These are phyloP conservation scores for Friedmanniomyces simplex DNA, from an alignment of 495 filamentous ascomycete genomes.

Conservation along the genomic window DNA sequence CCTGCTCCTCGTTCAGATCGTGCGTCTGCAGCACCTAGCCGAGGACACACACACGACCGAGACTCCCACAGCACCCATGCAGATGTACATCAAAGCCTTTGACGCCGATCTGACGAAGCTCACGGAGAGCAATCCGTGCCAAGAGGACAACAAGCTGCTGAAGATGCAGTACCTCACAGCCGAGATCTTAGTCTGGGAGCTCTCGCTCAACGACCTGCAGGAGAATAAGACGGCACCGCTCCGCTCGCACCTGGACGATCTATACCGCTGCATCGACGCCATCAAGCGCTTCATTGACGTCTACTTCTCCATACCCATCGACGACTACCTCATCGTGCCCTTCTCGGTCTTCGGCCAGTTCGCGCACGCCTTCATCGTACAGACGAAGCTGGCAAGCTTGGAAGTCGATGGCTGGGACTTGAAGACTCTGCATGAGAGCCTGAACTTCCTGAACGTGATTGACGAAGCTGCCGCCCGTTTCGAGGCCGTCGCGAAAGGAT, in stretches of 20 bases:
- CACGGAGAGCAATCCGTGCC: not conserved
- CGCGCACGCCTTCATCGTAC: conserved; percentile 17
- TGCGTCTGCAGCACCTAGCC: conserved; percentile 36
- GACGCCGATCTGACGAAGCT: conserved; percentile 31
- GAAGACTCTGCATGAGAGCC: not conserved
- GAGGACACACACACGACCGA: conserved; percentile 21
- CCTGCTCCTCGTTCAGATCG: conserved; percentile 39
- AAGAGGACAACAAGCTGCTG: conserved; percentile 6
- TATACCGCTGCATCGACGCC: conserved; percentile 11
- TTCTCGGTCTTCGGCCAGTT: conserved; percentile 16
- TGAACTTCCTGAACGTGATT: conserved; percentile 3
- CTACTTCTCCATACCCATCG: conserved; percentile 13
- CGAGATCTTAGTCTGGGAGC: conserved; percentile 14
- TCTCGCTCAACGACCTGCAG: conserved; percentile 14
- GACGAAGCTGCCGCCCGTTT: conserved; percentile 9
- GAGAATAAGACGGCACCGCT: conserved; percentile 1
- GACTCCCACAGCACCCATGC: conserved; percentile 28
- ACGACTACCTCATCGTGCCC: conserved; percentile 9
- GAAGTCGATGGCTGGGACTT: conserved; percentile 16
- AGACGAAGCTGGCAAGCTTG: conserved; percentile 15
- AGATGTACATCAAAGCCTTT: conserved; percentile 38
- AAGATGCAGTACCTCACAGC: conserved; percentile 10
- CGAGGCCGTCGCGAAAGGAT: not conserved
- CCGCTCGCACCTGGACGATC: conserved; percentile 7
- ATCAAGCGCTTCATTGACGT: conserved; percentile 14